Base-by-base conservation (phyloP, 1,284 basidiomycete genomes). In the Hemileia vastatrix region DNA sequence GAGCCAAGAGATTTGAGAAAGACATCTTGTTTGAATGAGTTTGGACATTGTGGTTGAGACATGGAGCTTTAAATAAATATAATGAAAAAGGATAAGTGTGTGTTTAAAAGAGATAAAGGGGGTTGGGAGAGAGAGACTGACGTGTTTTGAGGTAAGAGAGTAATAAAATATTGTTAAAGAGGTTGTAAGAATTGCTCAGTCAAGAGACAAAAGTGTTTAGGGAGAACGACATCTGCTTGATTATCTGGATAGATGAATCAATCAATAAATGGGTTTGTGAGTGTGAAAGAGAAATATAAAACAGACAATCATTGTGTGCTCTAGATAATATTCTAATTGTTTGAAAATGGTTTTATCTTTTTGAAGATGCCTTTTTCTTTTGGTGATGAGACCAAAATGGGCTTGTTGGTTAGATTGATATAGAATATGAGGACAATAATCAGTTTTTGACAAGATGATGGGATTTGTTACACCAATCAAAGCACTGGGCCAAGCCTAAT, bases 401-500 rank as follows among this genome's bases (percentile, higher is more conserved):
- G 49, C 57, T 19, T 18, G 48, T 33, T 67, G 64, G 31, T 64
- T 77, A 64, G 85, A 86, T 27, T 92, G 78, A 0, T 76, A 70
- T 47, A 83, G 73, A 59, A 90, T 79, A 76, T 98, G 90, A 1
- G 92, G 90, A 91, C 93, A 97, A 76, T 95, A 90, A 4, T 82
- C 80, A 68, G 90, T 94, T 1, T 86, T 84, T 65, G 86, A 86
- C 65, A 88, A 85, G 68, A 97, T 90, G 72, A 94, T 88, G 0
- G 94, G 94, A 71, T 97, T 98, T 6, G 94, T 97, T 0, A 93
- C 90, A 6, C 94, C 92, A 0, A 97, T 78, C 1, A 97, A 74
- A 0, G 90, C 78, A 0, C 93, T 93, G 0, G 87, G 79, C 70
- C 86, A 86, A 0, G 94, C 93, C 66, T 89, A 84, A 6, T n/a